Evolutionary conservation across 176 grass and related monocot species (phyloP).

Genomic region (Tillandsia leiboldiana): DNA sequence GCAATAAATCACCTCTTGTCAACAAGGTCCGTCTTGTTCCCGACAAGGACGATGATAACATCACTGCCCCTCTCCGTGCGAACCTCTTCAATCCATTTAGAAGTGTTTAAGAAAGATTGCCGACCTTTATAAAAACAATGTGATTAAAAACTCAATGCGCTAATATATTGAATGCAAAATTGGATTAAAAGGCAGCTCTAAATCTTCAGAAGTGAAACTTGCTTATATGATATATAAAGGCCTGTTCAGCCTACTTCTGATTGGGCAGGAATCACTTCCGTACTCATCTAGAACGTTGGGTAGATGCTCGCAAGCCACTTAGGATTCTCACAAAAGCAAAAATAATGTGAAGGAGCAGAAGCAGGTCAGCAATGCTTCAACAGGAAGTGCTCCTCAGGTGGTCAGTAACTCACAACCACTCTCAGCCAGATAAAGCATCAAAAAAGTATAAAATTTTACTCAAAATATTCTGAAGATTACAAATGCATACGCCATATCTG

Average conservation of each 20-base stretch:
- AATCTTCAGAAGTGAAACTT: not conserved
- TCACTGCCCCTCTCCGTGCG: conserved; percentile 36
- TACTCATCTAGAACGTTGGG: no score
- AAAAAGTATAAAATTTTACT: not conserved
- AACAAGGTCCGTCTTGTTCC: conserved; percentile 42
- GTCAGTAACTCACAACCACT: not conserved
- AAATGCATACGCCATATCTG: not conserved
- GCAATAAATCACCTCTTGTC: conserved; percentile 31
- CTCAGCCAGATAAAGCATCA: not conserved
- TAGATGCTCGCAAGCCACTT: no score
- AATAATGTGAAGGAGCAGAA: no score
- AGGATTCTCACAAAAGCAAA: no score
- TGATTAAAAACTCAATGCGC: not conserved
- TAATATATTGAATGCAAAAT: not conserved
- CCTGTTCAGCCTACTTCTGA: no score
- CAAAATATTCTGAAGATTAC: not conserved
- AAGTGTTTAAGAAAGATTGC: conserved; percentile 33
- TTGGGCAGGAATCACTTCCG: no score
- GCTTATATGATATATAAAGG: not conserved
- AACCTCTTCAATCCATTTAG: conserved; percentile 35
- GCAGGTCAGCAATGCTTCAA: no score
- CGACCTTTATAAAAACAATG: conserved; percentile 21
- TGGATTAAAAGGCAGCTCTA: not conserved
- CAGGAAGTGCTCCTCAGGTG: no score
- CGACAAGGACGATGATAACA: conserved; percentile 45